Percentiles rank a stretch among this genome's conserved stretches.
phyloP scores from a whole-genome alignment of 106 monocot species.

The Agapanthus africanus region DNA sequence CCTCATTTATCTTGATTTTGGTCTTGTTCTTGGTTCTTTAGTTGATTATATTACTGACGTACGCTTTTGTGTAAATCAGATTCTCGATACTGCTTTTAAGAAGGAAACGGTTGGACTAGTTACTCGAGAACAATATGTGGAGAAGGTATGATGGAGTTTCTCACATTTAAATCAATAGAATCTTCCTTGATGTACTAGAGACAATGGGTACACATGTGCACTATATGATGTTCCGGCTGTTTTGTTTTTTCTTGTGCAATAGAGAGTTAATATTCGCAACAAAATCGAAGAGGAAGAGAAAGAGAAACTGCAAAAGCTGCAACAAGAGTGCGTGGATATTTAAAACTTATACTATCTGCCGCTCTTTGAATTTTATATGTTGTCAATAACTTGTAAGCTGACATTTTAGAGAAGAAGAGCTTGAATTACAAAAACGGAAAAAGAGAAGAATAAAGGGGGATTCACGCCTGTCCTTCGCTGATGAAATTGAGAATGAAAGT shows the following conservation, averaged over 20 bases:
- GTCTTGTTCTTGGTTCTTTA: too few species aligned
- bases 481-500: conserved; percentile 86
- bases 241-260: not conserved
- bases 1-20: too few species aligned
- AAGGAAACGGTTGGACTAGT: conserved; percentile 99
- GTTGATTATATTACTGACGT: not conserved
- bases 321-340: conserved; percentile 64
- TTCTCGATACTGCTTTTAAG: conserved; percentile 98
- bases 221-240: not conserved
- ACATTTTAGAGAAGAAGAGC: conserved; percentile 76
- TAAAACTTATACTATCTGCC: not conserved
- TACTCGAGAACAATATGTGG: conserved; percentile 96
- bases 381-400: not conserved
- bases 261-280: conserved; percentile 94
- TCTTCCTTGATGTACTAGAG: conserved; percentile 1
- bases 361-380: too few species aligned
- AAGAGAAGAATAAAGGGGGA: conserved; percentile 75
- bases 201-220: not conserved
- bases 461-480: conserved; percentile 78
- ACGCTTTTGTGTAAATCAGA: conserved; percentile 31
- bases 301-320: conserved; percentile 91
- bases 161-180: not conserved
- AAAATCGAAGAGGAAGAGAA: conserved; percentile 99
- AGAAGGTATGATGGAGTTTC: conserved; percentile 54
- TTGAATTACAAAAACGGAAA: conserved; percentile 80